These are phyloP conservation scores for Neoarthrinium moseri DNA, from an alignment of 2,329 filamentous ascomycete species.

Conservation along the genomic window DNA sequence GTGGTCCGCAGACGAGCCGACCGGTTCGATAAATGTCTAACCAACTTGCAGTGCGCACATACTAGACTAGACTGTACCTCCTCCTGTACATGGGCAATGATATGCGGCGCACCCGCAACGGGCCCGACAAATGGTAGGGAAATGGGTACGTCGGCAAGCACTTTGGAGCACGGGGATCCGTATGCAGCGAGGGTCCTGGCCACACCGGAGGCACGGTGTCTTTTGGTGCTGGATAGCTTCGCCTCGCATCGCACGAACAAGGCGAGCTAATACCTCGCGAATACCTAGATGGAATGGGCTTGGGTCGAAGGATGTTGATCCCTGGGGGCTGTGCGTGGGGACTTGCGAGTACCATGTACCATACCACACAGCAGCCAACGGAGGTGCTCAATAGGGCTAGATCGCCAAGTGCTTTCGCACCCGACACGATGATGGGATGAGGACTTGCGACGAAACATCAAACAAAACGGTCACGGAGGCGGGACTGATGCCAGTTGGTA, in stretches of 20 bases:
- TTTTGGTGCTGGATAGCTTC: neutral
- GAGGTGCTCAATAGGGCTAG: neutral
- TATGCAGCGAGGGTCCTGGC: neutral
- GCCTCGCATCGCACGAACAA: neutral
- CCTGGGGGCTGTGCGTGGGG: conserved; percentile 13
- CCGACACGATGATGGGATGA: neutral
- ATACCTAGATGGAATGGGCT: conserved; percentile 2
- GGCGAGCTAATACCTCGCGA: neutral
- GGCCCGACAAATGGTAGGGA: too few relatives aligned
- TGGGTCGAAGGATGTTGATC: conserved; percentile 14
- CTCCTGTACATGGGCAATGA: neutral
- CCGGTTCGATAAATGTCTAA: too few relatives aligned
- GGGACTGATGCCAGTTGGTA: too few relatives aligned
- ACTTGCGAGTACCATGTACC: neutral
- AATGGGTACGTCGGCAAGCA: too few relatives aligned
- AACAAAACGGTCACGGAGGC: too few relatives aligned
- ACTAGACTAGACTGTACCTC: too few relatives aligned
- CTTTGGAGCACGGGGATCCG: neutral
- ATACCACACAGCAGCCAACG: neutral
- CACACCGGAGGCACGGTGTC: neutral
- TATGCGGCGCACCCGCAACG: neutral
- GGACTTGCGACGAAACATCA: conserved; percentile 2
- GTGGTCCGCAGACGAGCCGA: too few relatives aligned
- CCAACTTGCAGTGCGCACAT: too few relatives aligned
- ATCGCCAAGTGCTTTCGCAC: neutral